Evolutionary conservation across 768 basidiomycete species (phyloP), one percentile per base, ranked within the genome.

Genomic region (Tricholoma terreum): DNA sequence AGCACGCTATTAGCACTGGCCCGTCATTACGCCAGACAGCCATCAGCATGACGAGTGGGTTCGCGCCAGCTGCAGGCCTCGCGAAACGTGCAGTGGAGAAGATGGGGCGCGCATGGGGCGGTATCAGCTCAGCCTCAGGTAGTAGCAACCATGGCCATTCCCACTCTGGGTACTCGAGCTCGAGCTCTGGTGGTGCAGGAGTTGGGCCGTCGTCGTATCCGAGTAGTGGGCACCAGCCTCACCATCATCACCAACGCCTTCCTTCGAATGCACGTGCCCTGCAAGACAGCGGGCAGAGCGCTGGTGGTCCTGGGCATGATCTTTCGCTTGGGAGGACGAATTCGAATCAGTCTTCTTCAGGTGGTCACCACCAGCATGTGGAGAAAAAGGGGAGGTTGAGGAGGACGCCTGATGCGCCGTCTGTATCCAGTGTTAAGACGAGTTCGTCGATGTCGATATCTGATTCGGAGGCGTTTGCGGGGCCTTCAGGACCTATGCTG

Each of bases 21-120:
- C 57, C 52, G 3, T 72, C 75, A 24, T 72, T 80, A 59, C 67
- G 86, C 19, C 86, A 84, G 64, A 84, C 86, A n/a, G 81, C 89
- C 15, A 79, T 90, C 60, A 90, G 88, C 63, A 84, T 91, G 75
- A 82, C 86, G 2, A 79, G 78, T 36, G 80, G 84, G 40, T 77
- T 89, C 49, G 84, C 84, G 2, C 87, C 88, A 24, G 86, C 85
- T 19, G 87, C 87, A 15, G 89, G 88, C 8, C 77, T 89, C 8
- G 90, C 89, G 9, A 86, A 85, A 65, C 81, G 86, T 56, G 89
- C 90, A 3, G 88, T 89, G 3, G 89, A 90, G 73, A 87, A 84
- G 69, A 83, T 91, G 76, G 85, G 85, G 36, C 80, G 83, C 38
- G 85, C 81, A 19, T 85, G 80, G 80, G 84, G 80, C 52, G 77